Evolutionary conservation across 257 asterid species (phyloP).

Genomic region (Petunia axillaris): DNA sequence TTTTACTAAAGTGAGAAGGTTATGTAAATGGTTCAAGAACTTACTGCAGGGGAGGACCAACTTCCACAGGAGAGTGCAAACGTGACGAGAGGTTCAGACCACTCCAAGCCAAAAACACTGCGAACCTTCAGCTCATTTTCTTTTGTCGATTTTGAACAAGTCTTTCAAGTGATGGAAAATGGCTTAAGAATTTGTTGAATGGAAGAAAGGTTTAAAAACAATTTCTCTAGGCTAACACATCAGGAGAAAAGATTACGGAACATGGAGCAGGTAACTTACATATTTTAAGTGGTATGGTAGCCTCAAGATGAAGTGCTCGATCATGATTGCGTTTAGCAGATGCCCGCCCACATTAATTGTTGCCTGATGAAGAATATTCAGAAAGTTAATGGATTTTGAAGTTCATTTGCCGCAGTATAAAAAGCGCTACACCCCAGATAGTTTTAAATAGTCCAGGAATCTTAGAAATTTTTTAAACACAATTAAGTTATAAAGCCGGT

Average conservation of each 20-base stretch:
- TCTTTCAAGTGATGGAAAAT: constrained; percentile 39
- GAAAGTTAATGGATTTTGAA: neutral
- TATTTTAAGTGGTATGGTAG: constrained; percentile 79
- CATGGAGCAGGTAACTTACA: constrained; percentile 44
- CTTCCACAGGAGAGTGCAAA: constrained; percentile 91
- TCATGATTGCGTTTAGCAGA: constrained; percentile 63
- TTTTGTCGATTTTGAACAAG: constrained; percentile 60
- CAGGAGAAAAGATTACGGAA: neutral
- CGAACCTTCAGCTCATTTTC: constrained; percentile 55
- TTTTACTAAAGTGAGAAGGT: neutral
- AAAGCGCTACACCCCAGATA: neutral
- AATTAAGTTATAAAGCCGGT: neutral
- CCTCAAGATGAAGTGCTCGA: constrained; percentile 87
- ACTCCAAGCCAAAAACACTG: constrained; percentile 65
- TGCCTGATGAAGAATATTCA: constrained; percentile 52
- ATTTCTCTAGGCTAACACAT: neutral
- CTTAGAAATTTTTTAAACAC: neutral
- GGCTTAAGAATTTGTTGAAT: neutral
- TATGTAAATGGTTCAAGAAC: constrained; percentile 4
- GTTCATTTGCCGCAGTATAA: neutral
- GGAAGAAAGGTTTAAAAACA: neutral
- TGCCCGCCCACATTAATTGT: constrained; percentile 75
- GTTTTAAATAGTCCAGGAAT: neutral
- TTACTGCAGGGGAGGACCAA: constrained; percentile 96
- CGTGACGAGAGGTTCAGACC: constrained; percentile 91